Base-by-base conservation (phyloP, 2,329 filamentous ascomycete species). In the Aureobasidium lini region DNA sequence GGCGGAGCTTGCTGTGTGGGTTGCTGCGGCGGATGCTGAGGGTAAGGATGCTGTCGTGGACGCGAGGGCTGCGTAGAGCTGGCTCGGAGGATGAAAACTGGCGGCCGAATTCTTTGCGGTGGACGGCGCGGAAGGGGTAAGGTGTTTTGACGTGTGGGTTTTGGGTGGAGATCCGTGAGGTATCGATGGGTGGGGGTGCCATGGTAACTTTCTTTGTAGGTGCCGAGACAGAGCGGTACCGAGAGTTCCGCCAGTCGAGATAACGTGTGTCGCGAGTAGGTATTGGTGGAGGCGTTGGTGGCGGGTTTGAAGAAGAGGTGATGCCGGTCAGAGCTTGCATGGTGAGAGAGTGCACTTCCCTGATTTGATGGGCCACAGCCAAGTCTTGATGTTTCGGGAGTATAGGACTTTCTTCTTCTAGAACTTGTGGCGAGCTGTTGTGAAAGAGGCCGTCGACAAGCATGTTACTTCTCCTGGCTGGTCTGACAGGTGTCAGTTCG, bases 101-200 rank as follows among this genome's bases (percentile, higher is more conserved):
- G 18, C 62, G 61, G 46, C 61, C 54, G 37, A 67, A 64, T 48
- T 68, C 61, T 53, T 70, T 70, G 57, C 64, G 66, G 49, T 62
- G 60, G 10, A 63, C 53, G 18, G 60, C 32, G 10, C 61, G 57
- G 58, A 63, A 64, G 28, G 70, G 68, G 56, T 71, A 71, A 1
- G 71, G 69, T 23, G 71, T 73, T 6, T 69, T 66, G 13, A 72
- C 64, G 1, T 64, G 66, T 9, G 58, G 47, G 16, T 50, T 57
- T 34, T 57, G 37, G 6, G 4, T 18, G 23, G 44, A 23, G 8
- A 36, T 16, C 9, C 61, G 62, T 1, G 64, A 62, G 1, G 68
- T 68, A 48, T 72, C 66, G 31, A 73, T 72, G 0, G 69, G 69
- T 23, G 69, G 69, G 7, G 70, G 71, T 6, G 68, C 60, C 13